A percentile compares a stretch with the other conserved stretches of the same genome.
Evolutionary conservation across 768 basidiomycete genomes (phyloP).

Genomic region (Guyanaporus albipodus): DNA sequence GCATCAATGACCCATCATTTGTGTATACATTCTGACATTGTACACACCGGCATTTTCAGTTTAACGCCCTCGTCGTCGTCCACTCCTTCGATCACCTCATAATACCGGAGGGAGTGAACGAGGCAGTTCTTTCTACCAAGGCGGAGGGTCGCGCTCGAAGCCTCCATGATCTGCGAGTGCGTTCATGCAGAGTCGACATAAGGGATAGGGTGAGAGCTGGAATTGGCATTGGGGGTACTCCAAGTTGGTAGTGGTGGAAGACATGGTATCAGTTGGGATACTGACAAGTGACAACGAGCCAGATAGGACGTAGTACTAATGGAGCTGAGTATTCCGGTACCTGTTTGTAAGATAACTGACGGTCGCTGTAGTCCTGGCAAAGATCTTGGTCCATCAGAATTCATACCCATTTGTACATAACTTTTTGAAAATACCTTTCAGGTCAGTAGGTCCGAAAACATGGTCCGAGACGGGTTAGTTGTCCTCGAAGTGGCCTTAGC

Average conservation of each 20-base stretch:
- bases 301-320: too few relatives aligned
- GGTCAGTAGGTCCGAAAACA: too few relatives aligned
- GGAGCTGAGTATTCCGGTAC: too few relatives aligned
- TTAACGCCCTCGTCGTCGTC: constrained; percentile 8
- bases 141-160: constrained; percentile 6
- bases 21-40: constrained; percentile 18
- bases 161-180: constrained; percentile 14
- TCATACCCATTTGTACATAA: too few relatives aligned
- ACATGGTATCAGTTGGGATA: too few relatives aligned
- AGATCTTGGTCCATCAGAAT: too few relatives aligned
- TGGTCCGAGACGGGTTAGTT: too few relatives aligned
- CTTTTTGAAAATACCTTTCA: too few relatives aligned
- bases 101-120: constrained; percentile 20
- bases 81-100: constrained; percentile 8
- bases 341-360: too few relatives aligned
- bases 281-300: too few relatives aligned
- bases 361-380: too few relatives aligned
- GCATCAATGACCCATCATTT: constrained; percentile 11
- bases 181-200: constrained; percentile 14
- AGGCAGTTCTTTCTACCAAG: constrained; percentile 17
- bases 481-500: too few relatives aligned
- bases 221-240: constrained; percentile 16
- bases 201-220: constrained; percentile 11
- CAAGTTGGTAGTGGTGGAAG: constrained; percentile 4
- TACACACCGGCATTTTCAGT: constrained; percentile 13